Percentiles rank a stretch among this genome's conserved stretches.
phyloP scores from a whole-genome alignment of 2,329 filamentous ascomycete genomes.

The Plenodomus biglobosus region DNA sequence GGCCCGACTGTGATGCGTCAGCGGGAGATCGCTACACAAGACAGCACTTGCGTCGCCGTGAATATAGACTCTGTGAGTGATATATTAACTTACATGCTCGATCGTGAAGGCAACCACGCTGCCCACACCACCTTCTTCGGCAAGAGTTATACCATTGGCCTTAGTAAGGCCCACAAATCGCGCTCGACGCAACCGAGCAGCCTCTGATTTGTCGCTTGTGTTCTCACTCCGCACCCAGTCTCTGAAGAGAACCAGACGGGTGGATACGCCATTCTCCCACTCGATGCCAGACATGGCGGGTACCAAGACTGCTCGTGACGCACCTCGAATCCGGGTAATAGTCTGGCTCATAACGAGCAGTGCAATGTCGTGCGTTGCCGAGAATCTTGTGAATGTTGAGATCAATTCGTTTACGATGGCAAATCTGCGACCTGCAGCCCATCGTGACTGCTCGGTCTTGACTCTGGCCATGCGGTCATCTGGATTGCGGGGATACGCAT shows the following conservation, averaged over 20 bases:
- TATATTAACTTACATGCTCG: conserved; percentile 47
- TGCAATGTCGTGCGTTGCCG: conserved; percentile 70
- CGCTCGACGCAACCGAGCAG: conserved; percentile 35
- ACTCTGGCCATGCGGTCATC: conserved; percentile 49
- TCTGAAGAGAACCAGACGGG: conserved; percentile 74
- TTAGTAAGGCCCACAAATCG: conserved; percentile 51
- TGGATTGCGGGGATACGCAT: conserved; percentile 67
- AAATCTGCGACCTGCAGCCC: conserved; percentile 54
- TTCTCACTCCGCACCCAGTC: conserved; percentile 58
- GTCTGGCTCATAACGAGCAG: conserved; percentile 78
- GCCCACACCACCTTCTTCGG: conserved; percentile 48
- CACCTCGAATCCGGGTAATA: conserved; percentile 74
- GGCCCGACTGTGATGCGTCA: conserved; percentile 34
- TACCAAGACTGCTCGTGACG: conserved; percentile 67
- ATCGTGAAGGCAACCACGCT: conserved; percentile 55
- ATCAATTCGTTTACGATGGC: conserved; percentile 68
- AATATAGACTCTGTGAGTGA: conserved; percentile 29
- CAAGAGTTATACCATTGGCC: conserved; percentile 44
- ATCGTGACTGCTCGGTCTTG: conserved; percentile 50
- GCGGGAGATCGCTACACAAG: conserved; percentile 19
- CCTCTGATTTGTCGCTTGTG: conserved; percentile 25
- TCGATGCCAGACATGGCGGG: conserved; percentile 73
- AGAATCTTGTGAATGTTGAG: conserved; percentile 66
- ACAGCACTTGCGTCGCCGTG: conserved; percentile 12
- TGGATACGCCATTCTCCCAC: conserved; percentile 79